Conservation (phyloP, 768 basidiomycete species). For the Hypsizygus marmoreus region DNA sequence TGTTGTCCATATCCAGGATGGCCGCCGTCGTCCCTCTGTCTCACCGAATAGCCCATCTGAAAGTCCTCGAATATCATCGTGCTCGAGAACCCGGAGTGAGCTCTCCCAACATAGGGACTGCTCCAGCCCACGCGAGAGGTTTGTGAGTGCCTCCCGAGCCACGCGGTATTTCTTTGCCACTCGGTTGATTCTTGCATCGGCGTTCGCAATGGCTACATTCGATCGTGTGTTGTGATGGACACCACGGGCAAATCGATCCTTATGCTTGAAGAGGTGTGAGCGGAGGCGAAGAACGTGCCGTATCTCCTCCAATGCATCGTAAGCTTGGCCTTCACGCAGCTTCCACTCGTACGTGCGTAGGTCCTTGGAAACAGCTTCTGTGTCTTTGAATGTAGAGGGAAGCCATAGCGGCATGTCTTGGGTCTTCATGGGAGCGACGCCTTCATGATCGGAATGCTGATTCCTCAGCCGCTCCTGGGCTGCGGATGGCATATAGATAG, state of each 20-base stretch:
- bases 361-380: not conserved
- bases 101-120: conserved; percentile 1
- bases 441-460: not conserved
- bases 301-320: conserved; percentile 11
- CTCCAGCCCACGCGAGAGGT: not conserved
- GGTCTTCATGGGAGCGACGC: not conserved
- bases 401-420: conserved; percentile 3
- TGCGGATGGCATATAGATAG: conserved; percentile 15
- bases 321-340: conserved; percentile 11
- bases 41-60: conserved; percentile 2
- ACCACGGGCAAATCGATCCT: conserved; percentile 8
- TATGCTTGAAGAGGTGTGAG: conserved; percentile 9
- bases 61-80: conserved; percentile 14
- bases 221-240: conserved; percentile 12
- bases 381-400: conserved; percentile 3
- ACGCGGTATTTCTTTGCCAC: conserved; percentile 8
- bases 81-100: conserved; percentile 3
- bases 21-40: conserved; percentile 5
- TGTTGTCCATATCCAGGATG: conserved; percentile 19
- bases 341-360: conserved; percentile 12
- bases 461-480: not conserved
- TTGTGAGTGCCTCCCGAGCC: conserved; percentile 1
- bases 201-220: not conserved
- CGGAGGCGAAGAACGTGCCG: conserved; percentile 6
- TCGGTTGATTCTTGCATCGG: not conserved